phyloP scores from a whole-genome alignment of 192 early-diverging fungal genomes.

The Coemansia sp. region DNA sequence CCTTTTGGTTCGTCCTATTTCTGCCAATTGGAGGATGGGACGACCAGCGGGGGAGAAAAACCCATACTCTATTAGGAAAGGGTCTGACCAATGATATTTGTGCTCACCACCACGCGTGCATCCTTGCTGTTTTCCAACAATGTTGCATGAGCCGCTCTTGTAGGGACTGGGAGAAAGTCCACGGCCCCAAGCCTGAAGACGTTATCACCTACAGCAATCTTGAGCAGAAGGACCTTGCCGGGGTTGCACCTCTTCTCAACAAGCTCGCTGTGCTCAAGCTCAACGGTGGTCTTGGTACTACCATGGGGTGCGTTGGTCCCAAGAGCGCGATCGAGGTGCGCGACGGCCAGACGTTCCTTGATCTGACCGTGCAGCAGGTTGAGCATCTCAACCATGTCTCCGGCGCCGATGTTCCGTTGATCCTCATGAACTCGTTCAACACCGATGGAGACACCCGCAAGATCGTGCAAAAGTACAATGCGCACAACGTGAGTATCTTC shows the following conservation, averaged over 20 bases:
- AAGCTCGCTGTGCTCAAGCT: constrained; percentile 99
- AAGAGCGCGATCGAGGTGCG: constrained; percentile 98
- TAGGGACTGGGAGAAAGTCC: constrained; percentile 94
- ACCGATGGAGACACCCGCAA: constrained; percentile 96
- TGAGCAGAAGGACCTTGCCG: constrained; percentile 36
- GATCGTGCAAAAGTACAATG: constrained; percentile 97
- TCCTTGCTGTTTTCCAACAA: not conserved
- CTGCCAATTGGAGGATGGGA: not conserved
- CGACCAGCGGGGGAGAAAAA: no score
- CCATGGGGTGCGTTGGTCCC: constrained; percentile 99
- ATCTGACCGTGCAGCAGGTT: constrained; percentile 97
- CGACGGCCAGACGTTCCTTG: constrained; percentile 97
- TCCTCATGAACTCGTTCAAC: constrained; percentile 99
- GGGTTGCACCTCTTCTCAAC: constrained; percentile 62
- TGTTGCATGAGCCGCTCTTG: not conserved
- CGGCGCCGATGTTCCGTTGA: constrained; percentile 91
- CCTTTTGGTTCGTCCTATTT: not conserved
- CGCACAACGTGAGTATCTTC: constrained; percentile 87
- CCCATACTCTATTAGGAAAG: not conserved
- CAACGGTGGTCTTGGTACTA: constrained; percentile 98
- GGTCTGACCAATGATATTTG: not conserved
- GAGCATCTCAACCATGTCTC: constrained; percentile 93
- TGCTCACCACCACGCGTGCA: not conserved
- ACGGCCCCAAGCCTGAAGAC: constrained; percentile 87
- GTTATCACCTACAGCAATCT: constrained; percentile 82